Percentiles rank a stretch among this genome's conserved stretches.
Conservation (phyloP, 139 green algal species). For the Gonium pectorale region DNA sequence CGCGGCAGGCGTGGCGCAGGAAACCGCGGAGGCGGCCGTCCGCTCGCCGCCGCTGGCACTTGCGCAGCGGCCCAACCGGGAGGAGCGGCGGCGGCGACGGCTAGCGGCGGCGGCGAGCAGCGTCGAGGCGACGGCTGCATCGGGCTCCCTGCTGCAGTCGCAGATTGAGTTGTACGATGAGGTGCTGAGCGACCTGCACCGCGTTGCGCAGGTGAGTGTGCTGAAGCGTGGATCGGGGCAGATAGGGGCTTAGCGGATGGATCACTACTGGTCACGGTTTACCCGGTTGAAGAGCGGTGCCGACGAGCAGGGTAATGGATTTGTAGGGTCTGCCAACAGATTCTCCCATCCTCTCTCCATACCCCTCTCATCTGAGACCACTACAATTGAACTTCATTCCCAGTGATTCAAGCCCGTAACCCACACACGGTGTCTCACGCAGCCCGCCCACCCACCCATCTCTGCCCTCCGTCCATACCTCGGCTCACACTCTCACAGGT, state of each 20-base stretch:
- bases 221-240: no score
- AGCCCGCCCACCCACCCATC: no score
- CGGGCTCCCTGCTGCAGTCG: background rate
- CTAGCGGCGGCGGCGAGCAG: background rate
- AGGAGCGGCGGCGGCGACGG: background rate
- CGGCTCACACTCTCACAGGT: background rate
- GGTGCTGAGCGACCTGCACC: background rate
- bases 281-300: background rate
- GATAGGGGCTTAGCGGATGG: no score
- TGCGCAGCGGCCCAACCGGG: background rate
- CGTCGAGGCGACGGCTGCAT: background rate
- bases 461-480: no score
- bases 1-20: no score
- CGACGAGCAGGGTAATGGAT: no score
- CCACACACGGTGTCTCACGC: no score
- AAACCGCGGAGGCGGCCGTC: no score
- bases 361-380: background rate
- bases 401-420: no score
- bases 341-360: background rate
- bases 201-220: background rate
- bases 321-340: no score
- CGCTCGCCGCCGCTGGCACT: no score
- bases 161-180: background rate
- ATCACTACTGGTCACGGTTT: background rate
- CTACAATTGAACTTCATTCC: no score